Evolutionary conservation across 176 grass and related monocot species (phyloP), one percentile per base, ranked within the genome.

Genomic region (Oryza australiensis): DNA sequence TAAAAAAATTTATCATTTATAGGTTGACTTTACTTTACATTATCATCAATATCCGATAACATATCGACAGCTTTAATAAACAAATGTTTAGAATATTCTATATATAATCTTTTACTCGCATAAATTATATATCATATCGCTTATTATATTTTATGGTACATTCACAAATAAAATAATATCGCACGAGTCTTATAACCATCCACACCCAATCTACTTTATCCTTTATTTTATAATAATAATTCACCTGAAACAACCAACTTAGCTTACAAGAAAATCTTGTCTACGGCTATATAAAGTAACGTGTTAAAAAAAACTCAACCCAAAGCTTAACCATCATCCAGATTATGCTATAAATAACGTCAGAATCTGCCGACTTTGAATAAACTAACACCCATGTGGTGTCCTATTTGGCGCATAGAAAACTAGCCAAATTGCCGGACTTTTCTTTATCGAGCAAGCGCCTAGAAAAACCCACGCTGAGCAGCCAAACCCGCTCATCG

Each of bases 81-180:
- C 0, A 7, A 43, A 15, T 0, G 0, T 4, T 8, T 1, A 16
- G 11, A 16, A 26, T 42, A 23, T 42, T 26, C 37, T 1, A 0
- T 6, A 1, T 1, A 4, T 1, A 3, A 2, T 1, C 11, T 41
- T 12, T 18, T 20, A 28, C 0, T 8, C 7, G 0, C 0, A 3
- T 20, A 1, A 57, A 9, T 84, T 13, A 0, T 33, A 8, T n/a
- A 20, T 7, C 0, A 5, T 34, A 9, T 2, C 7, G 6, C 1
- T 20, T 12, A 55, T 20, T 12, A 55, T 12, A 35, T n/a, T 57
- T n/a, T 0, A 23, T 55, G 18, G 18, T 49, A 9, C 40, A 30
- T 20, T 14, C 26, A 26, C 26, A 27, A 46, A 29, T 29, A 51
- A 18, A 73, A 22, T 73, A 73, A 0, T 6, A 32, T 32, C 9